These are phyloP conservation scores for Lodderomyces orthopsilosis DNA, from an alignment of 1,139 yeast species.

Conservation along the genomic window DNA sequence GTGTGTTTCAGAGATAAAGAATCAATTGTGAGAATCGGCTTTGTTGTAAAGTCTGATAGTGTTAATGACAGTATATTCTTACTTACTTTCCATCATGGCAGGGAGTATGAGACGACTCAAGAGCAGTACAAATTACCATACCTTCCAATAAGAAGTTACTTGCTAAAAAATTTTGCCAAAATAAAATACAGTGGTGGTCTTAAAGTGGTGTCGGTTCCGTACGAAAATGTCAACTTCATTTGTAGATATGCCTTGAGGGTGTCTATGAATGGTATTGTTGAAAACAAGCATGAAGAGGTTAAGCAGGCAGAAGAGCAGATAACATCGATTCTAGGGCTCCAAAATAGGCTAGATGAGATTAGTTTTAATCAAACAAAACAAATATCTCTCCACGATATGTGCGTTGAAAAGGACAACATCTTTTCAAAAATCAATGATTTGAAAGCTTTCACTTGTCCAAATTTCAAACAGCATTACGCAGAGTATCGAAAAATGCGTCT, in stretches of 20 bases:
- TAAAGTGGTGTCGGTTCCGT: constrained; percentile 45
- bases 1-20: constrained; percentile 53
- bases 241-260: constrained; percentile 44
- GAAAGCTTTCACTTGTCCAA: constrained; percentile 28
- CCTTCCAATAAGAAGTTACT: constrained; percentile 36
- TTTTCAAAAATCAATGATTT: constrained; percentile 32
- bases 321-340: constrained; percentile 34
- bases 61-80: constrained; percentile 29
- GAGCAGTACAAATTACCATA: constrained; percentile 47
- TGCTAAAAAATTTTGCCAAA: constrained; percentile 25
- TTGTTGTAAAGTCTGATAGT: constrained; percentile 43
- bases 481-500: constrained; percentile 46
- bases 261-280: constrained; percentile 41
- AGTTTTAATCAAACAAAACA: constrained; percentile 45
- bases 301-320: constrained; percentile 43
- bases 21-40: constrained; percentile 48
- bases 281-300: constrained; percentile 42
- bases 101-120: constrained; percentile 28
- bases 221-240: constrained; percentile 49
- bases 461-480: constrained; percentile 48
- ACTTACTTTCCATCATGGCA: constrained; percentile 47
- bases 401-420: constrained; percentile 43
- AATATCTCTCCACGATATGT: constrained; percentile 51
- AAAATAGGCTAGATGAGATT: constrained; percentile 46
- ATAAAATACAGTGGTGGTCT: constrained; percentile 33